Conservation (phyloP, 2,329 filamentous ascomycete genomes). For the Aschersonia sp. region DNA sequence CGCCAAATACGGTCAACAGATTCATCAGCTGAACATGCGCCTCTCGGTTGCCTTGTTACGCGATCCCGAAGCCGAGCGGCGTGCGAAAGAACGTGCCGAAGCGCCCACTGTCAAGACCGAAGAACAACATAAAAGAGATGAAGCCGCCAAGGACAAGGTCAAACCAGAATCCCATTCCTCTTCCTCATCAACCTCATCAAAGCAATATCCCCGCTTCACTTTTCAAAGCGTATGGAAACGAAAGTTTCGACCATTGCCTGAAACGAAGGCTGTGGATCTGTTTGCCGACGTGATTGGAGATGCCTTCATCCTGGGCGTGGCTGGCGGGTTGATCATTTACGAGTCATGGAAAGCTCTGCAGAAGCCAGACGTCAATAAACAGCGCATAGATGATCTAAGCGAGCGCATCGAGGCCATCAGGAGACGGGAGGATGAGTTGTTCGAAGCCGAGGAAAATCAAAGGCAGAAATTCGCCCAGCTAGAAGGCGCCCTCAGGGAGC, state of each 20-base stretch:
- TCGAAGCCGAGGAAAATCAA: constrained; percentile 27
- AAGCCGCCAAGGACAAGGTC: constrained; percentile 27
- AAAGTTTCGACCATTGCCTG: constrained; percentile 48
- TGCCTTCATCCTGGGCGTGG: constrained; percentile 46
- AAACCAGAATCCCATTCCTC: constrained; percentile 12
- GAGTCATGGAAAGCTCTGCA: constrained; percentile 44
- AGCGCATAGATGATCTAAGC: constrained; percentile 36
- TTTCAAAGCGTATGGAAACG: constrained; percentile 44
- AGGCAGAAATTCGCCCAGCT: constrained; percentile 33
- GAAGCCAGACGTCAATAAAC: constrained; percentile 44
- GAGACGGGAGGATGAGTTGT: constrained; percentile 33
- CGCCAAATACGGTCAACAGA: constrained; percentile 45
- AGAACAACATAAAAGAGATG: constrained; percentile 42
- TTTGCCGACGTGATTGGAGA: constrained; percentile 54
- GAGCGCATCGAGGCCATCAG: constrained; percentile 33
- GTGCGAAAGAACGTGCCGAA: constrained; percentile 47
- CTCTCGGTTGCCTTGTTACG: constrained; percentile 44
- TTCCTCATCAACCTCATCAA: constrained; percentile 2
- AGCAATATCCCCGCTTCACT: constrained; percentile 12
- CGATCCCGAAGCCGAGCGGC: constrained; percentile 40
- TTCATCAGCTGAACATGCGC: constrained; percentile 55
- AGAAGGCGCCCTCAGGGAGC: constrained; percentile 35
- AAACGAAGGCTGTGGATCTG: constrained; percentile 50
- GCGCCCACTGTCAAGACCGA: constrained; percentile 51
- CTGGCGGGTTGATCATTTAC: constrained; percentile 41